A percentile compares a stretch with the other conserved stretches of the same genome.
phyloP scores from a whole-genome alignment of 495 filamentous ascomycete species.

The Corynascus novoguineensis region DNA sequence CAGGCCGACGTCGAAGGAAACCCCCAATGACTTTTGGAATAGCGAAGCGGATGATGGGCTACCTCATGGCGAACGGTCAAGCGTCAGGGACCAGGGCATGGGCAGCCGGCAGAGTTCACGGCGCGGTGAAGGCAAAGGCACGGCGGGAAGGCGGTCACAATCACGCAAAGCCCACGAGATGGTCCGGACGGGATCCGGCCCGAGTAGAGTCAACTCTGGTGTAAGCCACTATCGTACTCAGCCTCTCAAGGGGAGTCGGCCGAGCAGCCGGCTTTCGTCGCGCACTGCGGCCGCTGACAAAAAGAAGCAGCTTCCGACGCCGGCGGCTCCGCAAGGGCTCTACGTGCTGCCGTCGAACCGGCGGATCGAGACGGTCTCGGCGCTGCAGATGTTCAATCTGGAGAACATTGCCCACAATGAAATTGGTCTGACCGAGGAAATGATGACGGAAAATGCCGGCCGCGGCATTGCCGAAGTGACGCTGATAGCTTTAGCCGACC shows the following conservation, averaged over 20 bases:
- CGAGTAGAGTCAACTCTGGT: constrained; percentile 43
- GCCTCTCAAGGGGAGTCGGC: constrained; percentile 30
- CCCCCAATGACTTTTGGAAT: constrained; percentile 51
- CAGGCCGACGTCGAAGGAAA: constrained; percentile 38
- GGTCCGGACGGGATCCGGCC: constrained; percentile 23
- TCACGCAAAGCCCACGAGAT: constrained; percentile 57
- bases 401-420: constrained; percentile 82
- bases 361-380: constrained; percentile 72
- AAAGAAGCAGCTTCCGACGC: constrained; percentile 27
- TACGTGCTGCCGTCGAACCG: constrained; percentile 58
- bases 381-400: constrained; percentile 80
- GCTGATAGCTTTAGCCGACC: constrained; percentile 54
- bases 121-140: constrained; percentile 45
- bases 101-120: constrained; percentile 49
- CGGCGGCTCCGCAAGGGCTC: constrained; percentile 31
- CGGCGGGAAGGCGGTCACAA: constrained; percentile 41
- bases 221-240: constrained; percentile 35
- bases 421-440: constrained; percentile 77
- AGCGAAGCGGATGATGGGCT: constrained; percentile 63
- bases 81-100: constrained; percentile 33
- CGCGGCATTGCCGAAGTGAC: constrained; percentile 81
- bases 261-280: constrained; percentile 30
- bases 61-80: constrained; percentile 41
- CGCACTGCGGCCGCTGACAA: constrained; percentile 27
- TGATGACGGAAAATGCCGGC: constrained; percentile 87